Evolutionary conservation across 768 basidiomycete genomes (phyloP).

Genomic region (Serendipita sp.): DNA sequence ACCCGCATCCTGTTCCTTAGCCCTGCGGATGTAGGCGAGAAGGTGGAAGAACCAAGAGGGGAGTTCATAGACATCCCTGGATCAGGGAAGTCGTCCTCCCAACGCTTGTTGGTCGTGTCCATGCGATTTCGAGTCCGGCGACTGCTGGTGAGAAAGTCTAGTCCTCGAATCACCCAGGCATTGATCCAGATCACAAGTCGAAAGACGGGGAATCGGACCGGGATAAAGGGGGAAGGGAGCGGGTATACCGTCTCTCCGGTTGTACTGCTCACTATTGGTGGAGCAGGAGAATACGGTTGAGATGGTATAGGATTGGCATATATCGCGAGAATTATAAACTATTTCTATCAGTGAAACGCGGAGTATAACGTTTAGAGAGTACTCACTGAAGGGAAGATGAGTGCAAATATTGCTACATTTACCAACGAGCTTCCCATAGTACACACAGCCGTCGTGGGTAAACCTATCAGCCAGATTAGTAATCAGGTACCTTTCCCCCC

Average conservation of each 20-base stretch:
- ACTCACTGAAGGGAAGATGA: constrained; percentile 64
- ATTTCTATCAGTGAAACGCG: background rate
- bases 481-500: no score
- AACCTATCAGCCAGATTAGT: constrained; percentile 26
- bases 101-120: background rate
- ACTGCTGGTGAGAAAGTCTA: constrained; percentile 35
- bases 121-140: background rate
- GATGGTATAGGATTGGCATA: constrained; percentile 56
- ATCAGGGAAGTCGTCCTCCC: constrained; percentile 1
- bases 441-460: constrained; percentile 59
- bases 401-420: constrained; percentile 69
- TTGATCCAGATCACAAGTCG: constrained; percentile 58
- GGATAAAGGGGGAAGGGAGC: constrained; percentile 64
- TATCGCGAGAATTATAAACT: constrained; percentile 80
- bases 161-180: constrained; percentile 44
- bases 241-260: constrained; percentile 23
- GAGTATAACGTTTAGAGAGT: background rate
- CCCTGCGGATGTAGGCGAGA: background rate
- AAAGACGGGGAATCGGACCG: constrained; percentile 69
- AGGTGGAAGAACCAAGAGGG: background rate
- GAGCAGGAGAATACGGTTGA: constrained; percentile 56
- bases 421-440: constrained; percentile 58
- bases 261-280: constrained; percentile 13
- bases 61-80: constrained; percentile 3
- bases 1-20: constrained; percentile 2